These are phyloP conservation scores for Solidago caesia DNA, from an alignment of 129 eudicot genomes.

Conservation along the genomic window DNA sequence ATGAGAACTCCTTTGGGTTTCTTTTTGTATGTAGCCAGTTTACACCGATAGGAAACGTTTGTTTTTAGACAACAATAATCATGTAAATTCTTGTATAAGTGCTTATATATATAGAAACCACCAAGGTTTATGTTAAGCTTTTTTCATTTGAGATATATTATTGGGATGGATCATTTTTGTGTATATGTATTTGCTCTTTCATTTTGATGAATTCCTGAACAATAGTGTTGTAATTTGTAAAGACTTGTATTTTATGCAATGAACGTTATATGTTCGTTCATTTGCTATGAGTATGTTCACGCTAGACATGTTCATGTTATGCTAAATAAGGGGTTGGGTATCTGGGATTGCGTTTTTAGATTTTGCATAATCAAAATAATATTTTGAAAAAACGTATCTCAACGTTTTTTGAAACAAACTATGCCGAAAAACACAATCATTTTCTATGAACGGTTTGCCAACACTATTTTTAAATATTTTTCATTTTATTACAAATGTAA, in stretches of 20 bases:
- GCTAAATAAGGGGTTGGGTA: too few relatives aligned
- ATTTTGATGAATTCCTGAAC: neutral
- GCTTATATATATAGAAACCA: constrained; percentile 1
- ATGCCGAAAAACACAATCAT: too few relatives aligned
- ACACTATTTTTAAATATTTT: too few relatives aligned
- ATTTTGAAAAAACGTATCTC: too few relatives aligned
- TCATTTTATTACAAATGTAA: too few relatives aligned
- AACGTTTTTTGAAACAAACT: too few relatives aligned
- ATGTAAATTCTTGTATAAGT: constrained; percentile 29
- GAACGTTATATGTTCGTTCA: neutral
- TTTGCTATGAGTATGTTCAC: neutral
- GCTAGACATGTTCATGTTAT: too few relatives aligned
- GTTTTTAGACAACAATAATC: neutral
- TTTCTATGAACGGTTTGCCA: too few relatives aligned
- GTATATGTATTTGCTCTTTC: neutral
- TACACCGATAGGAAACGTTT: constrained; percentile 12
- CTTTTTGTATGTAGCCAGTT: constrained; percentile 29
- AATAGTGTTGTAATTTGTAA: neutral
- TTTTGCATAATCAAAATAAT: too few relatives aligned
- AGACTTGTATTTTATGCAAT: neutral
- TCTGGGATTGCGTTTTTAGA: too few relatives aligned
- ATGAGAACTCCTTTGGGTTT: constrained; percentile 13
- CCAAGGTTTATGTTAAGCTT: constrained; percentile 1
- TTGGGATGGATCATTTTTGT: constrained; percentile 19
- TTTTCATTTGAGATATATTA: constrained; percentile 8